Base-by-base conservation (phyloP, 202 grass and related monocot species). In the Musa balbisiana region DNA sequence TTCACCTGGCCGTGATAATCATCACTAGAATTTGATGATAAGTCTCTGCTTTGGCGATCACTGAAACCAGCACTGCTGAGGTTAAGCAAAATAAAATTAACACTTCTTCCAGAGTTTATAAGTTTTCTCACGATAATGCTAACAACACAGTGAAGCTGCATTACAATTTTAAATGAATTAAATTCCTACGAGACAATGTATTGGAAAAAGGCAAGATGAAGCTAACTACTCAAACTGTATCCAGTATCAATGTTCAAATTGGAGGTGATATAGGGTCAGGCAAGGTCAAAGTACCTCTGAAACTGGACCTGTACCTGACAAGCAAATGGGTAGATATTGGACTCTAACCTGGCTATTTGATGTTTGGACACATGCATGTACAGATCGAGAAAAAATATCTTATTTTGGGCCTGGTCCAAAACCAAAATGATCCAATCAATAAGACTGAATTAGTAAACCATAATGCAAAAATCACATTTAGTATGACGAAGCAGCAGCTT, bases 21-120 rank as follows among this genome's bases (percentile, higher is more conserved):
- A 81, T 82, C 87, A 88, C 83, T 87, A 67, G 85, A 93, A 82
- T 82, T 87, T 49, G 72, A 69, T 24, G 81, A 90, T 27, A 90
- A 67, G 17, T 86, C 87, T 84, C 87, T 87, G 81, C 83, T 86
- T 80, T 82, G 83, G 70, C 62, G 85, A 78, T 75, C 85, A 84
- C 78, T 88, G 15, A 84, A 67, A 67, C 27, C 76, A 74, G 80
- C 81, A 80, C 78, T 81, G 55, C 21, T 64, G 76, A 24, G 73
- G 68, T 71, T 75, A 51, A 58, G 64, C 58, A 65, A 13, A 65
- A 15, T 49, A 15, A 27, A 25, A 26, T 25, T 15, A 19, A 11
- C n/a, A 26, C 11, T 49, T 73, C 11, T 21, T 70, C 21, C 15
- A 69, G 29, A 51, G 13, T n/a, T 70, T 49, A 20, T 8, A 51